Base-by-base conservation (phyloP, 164 flowering plant genomes). In the Warburgia ugandensis region DNA sequence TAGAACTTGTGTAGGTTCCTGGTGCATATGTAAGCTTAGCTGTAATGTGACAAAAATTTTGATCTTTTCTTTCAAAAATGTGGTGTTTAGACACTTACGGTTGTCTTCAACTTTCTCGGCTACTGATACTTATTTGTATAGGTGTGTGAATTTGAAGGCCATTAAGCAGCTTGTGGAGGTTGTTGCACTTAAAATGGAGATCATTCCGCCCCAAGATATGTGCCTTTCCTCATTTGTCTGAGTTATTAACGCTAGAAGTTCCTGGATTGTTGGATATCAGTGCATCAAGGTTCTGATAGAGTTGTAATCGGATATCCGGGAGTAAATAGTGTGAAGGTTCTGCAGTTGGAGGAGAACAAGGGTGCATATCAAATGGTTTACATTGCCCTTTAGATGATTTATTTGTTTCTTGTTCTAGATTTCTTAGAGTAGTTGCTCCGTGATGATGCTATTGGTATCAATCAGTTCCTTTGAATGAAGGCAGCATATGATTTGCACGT, bases 401-500 rank as follows among this genome's bases (percentile, higher is more conserved):
- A 12, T 17, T 28, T 36, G 39, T 45, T 35, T 25, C 27, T 23
- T 17, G 0, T 46, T 55, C 13, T 31, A 22, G 7, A n/a, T 12
- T 59, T 27, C 39, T 61, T 28, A 45, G 20, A 39, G 33, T 36
- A 53, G 33, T 74, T 88, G 98, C 88, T 88, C 68, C 88, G 85
- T 64, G 94, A 92, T 54, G 67, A 68, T 49, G 90, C 98, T 31
- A 88, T 92, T 69, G 95, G 96, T 38, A 69, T 79, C 31, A 85
- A 88, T 76, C 79, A 96, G 17, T 92, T 88, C 70, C 86, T 88
- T 50, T 95, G 96, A 11, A 89, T 92, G 66, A 88, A 88, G 65
- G 88, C 95, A 53, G 80, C 95, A 53, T 92, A 96, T 37, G 96
- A 92, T 74, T 70, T 92, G 68, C 91, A 88, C 52, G 94, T 88